phyloP scores from a whole-genome alignment of 164 flowering plant genomes.

The Umbilicus rupestris region DNA sequence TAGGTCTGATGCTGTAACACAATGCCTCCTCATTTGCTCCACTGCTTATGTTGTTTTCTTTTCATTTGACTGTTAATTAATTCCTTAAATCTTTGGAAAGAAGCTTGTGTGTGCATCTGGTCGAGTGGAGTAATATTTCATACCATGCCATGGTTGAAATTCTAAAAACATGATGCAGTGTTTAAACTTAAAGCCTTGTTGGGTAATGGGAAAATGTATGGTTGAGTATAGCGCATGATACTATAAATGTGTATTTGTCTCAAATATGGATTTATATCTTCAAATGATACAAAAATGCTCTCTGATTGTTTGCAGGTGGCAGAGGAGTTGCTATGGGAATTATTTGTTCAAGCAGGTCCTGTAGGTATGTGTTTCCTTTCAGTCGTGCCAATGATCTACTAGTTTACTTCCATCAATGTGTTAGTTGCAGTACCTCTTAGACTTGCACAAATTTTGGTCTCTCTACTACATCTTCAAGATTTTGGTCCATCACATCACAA shows the following conservation, averaged over 20 bases:
- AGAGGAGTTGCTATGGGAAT: conserved; percentile 94
- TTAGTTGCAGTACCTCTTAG: not conserved
- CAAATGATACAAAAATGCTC: not conserved
- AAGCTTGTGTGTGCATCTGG: no score
- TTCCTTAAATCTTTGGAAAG: no score
- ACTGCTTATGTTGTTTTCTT: no score
- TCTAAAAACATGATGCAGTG: no score
- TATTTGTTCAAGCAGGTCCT: conserved; percentile 98
- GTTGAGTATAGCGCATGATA: no score
- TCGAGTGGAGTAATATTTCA: no score
- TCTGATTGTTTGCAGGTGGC: conserved; percentile 33
- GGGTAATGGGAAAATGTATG: no score
- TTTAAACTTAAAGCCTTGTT: no score
- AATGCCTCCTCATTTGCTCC: no score
- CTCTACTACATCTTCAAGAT: not conserved
- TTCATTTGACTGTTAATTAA: no score
- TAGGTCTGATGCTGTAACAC: no score
- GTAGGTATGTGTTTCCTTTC: conserved; percentile 51
- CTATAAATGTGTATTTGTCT: not conserved
- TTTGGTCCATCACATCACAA: not conserved
- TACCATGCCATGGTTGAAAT: no score
- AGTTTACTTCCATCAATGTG: not conserved
- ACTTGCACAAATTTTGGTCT: not conserved
- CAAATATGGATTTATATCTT: not conserved
- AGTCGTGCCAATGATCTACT: not conserved